Evolutionary conservation across 2,329 filamentous ascomycete genomes (phyloP), one percentile per base, ranked within the genome.

Genomic region (Teratosphaeriaceae sp.): DNA sequence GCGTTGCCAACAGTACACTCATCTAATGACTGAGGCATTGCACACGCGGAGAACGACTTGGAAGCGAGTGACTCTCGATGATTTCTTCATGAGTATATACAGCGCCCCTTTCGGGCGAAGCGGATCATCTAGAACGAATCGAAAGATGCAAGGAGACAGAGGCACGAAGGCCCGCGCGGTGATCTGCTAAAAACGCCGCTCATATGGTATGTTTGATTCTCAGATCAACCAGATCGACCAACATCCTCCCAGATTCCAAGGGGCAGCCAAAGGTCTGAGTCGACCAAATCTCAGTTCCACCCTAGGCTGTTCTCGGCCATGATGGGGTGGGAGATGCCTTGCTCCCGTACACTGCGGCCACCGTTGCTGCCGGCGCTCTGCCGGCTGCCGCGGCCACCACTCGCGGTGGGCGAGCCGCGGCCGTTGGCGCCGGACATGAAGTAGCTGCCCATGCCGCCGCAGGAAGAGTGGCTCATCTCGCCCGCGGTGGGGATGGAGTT

Each of bases 221-320:
- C n/a, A n/a, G n/a, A n/a, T n/a, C n/a, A n/a, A n/a, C n/a, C n/a
- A n/a, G n/a, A n/a, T n/a, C n/a, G n/a, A n/a, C n/a, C n/a, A n/a
- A n/a, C n/a, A n/a, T n/a, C n/a, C n/a, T n/a, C n/a, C n/a, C n/a
- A n/a, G n/a, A n/a, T n/a, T n/a, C n/a, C n/a, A n/a, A n/a, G n/a
- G n/a, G n/a, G n/a, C n/a, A n/a, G n/a, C n/a, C n/a, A n/a, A n/a
- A n/a, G n/a, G n/a, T n/a, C n/a, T n/a, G n/a, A n/a, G n/a, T n/a
- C n/a, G n/a, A n/a, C n/a, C n/a, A n/a, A n/a, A n/a, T 34, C 21
- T 80, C 75, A 96, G 72, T 94, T 94, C 89, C 89, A 96, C 58
- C 89, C 89, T 53, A 96, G 78, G 40, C 88, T 94, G 75, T 96
- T 96, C 72, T 94, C 88, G 3, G 88, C 84, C 65, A 89, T 89